Conservation (phyloP, 2,329 filamentous ascomycete species). For the Boeremia lycopersici region DNA sequence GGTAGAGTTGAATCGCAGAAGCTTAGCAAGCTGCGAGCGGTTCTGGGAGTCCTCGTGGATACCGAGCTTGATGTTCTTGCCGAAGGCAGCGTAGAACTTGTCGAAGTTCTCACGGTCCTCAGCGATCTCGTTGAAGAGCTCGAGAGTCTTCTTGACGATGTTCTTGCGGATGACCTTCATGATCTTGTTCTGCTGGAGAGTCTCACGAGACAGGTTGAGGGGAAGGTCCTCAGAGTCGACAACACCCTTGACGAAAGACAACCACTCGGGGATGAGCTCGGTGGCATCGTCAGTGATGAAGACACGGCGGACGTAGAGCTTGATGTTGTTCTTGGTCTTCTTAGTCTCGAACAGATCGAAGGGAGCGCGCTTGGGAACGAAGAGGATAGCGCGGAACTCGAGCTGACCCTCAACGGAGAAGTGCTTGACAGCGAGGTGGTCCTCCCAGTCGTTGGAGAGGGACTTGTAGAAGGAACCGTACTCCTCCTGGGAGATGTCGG, state of each 20-base stretch:
- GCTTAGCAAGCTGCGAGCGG: conserved; percentile 89
- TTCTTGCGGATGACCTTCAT: conserved; percentile 99
- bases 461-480: conserved; percentile 99
- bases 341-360: conserved; percentile 99
- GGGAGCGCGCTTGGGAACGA: conserved; percentile 98
- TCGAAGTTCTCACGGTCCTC: conserved; percentile 99
- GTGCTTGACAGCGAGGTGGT: conserved; percentile 99
- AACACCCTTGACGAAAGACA: conserved; percentile 99
- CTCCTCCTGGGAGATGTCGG: conserved; percentile 94
- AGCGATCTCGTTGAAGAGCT: conserved; percentile 98
- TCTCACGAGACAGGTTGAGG: conserved; percentile 99
- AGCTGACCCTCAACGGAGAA: conserved; percentile 99
- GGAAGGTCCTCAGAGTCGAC: conserved; percentile 99
- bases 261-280: conserved; percentile 98
- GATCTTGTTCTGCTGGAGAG: conserved; percentile 99
- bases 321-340: conserved; percentile 99
- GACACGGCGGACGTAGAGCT: conserved; percentile 99
- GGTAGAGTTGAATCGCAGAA: conserved; percentile 98
- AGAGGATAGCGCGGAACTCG: conserved; percentile 99
- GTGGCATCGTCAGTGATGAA: conserved; percentile 99
- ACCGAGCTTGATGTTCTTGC: conserved; percentile 99
- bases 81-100: conserved; percentile 99
- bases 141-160: conserved; percentile 99
- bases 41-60: conserved; percentile 99
- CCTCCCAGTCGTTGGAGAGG: conserved; percentile 99